These are phyloP conservation scores for Teratosphaeria destructans DNA, from an alignment of 2,329 filamentous ascomycete species.

Conservation along the genomic window DNA sequence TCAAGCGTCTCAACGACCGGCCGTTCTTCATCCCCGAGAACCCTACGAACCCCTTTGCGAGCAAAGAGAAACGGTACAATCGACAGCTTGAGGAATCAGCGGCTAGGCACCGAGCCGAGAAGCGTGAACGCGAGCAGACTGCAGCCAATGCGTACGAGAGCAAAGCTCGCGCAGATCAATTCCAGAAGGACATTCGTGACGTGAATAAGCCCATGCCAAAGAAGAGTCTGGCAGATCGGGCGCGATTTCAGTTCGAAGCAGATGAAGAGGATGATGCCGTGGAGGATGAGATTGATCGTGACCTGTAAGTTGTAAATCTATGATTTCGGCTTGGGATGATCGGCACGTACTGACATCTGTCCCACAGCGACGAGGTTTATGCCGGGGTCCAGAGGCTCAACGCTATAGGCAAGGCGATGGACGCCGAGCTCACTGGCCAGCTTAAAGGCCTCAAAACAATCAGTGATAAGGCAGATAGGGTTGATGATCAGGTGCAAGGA, in stretches of 20 bases:
- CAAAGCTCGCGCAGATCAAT: constrained; percentile 52
- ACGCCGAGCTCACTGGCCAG: constrained; percentile 63
- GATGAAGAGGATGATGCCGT: constrained; percentile 60
- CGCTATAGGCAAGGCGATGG: constrained; percentile 59
- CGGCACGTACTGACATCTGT: neutral
- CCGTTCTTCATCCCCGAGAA: constrained; percentile 58
- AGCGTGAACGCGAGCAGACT: constrained; percentile 49
- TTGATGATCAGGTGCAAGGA: constrained; percentile 40
- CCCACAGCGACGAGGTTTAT: neutral
- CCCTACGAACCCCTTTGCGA: constrained; percentile 46
- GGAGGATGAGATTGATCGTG: constrained; percentile 35
- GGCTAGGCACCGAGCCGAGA: constrained; percentile 52
- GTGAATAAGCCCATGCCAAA: constrained; percentile 27
- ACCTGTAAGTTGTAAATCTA: constrained; percentile 18
- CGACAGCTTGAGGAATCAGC: constrained; percentile 6
- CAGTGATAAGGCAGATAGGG: constrained; percentile 57
- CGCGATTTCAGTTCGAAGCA: constrained; percentile 69
- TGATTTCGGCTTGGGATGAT: neutral
- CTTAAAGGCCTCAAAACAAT: constrained; percentile 71
- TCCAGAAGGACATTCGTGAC: constrained; percentile 39
- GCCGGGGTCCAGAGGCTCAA: neutral
- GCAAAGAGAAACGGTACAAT: constrained; percentile 43
- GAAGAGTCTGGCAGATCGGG: constrained; percentile 45
- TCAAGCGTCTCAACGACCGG: constrained; percentile 67
- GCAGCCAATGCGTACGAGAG: constrained; percentile 42